Base-by-base conservation (phyloP, 2,329 filamentous ascomycete genomes). In the Apiospora arundinis region DNA sequence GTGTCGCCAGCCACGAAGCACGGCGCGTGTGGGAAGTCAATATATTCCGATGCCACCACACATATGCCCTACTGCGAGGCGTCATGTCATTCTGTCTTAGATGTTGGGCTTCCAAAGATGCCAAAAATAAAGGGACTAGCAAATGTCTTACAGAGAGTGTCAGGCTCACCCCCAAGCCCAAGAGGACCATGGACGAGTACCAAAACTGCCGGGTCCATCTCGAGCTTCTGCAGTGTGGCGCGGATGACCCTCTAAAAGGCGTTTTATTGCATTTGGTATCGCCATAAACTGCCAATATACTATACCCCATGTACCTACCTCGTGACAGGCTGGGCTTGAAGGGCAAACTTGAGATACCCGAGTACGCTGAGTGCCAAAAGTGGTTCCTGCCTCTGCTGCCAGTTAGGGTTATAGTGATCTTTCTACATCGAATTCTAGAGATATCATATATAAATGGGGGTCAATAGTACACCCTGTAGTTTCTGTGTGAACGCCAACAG, bases 31-130 rank as follows among this genome's bases (percentile, higher is more conserved):
- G 56, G 56, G 56, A 40, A 63, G 28, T 40, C 56, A 63, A 63
- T 63, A 63, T 63, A 63, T 40, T n/a, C 56, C 6, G 56, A 63
- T 63, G 21, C 32, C 56, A 63, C 56, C 56, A 63, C 21, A 63
- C 56, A 32, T 14, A 32, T 14, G 42, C 42, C 16, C 49, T 23
- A 32, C 32, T 32, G 56, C 56, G 56, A 32, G 18, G 32, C 28
- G 12, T 40, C 56, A 63, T 63, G 56, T 63, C 56, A 40, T n/a
- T 63, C 8, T 37, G 52, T 63, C 56, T 63, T 40, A 18, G 40
- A 63, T 40, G 32, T 14, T 63, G 32, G 56, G 56, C 28, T 40
- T 63, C 8, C 18, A 11, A n/a, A 8, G 8, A 18, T 32, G 32
- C 28, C 28, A 63, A n/a, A 40, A 40, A 40, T n/a, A 63, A 21